phyloP scores from a whole-genome alignment of 495 filamentous ascomycete genomes.

The Chaetomium fimeti region DNA sequence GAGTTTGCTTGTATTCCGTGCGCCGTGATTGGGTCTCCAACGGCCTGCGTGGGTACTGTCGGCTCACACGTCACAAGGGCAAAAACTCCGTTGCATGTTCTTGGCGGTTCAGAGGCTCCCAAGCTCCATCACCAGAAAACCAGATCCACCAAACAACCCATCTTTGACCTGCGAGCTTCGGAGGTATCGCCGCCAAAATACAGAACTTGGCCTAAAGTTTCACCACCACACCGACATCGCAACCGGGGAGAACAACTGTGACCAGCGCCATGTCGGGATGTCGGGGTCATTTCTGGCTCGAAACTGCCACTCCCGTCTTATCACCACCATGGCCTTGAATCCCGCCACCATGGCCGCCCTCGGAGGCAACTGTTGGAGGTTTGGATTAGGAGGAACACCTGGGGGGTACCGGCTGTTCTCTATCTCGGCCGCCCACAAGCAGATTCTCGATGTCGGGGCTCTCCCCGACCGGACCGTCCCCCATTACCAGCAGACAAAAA shows the following conservation, averaged over 20 bases:
- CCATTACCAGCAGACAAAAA: constrained; percentile 45
- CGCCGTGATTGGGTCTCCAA: no score
- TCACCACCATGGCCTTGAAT: constrained; percentile 17
- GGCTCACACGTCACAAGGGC: no score
- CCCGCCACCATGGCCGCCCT: constrained; percentile 18
- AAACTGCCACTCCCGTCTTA: constrained; percentile 22
- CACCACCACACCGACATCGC: background rate
- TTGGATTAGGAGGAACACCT: background rate
- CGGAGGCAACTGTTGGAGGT: background rate
- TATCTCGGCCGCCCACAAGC: constrained; percentile 35
- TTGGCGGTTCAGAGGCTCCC: no score
- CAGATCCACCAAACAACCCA: background rate
- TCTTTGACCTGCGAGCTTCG: background rate
- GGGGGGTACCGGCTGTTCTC: constrained; percentile 45
- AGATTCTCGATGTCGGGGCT: constrained; percentile 51
- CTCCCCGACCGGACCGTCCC: constrained; percentile 57
- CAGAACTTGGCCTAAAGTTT: background rate
- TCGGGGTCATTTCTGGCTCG: constrained; percentile 26
- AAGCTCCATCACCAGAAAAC: no score
- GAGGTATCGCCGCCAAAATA: background rate
- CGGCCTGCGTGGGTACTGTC: no score
- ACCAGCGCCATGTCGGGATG: constrained; percentile 34
- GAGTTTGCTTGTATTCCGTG: no score
- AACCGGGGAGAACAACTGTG: background rate
- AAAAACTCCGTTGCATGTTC: no score